Evolutionary conservation across 306 rosid genomes (phyloP), one percentile per base, ranked within the genome.

Genomic region (Cicer yamashitae): DNA sequence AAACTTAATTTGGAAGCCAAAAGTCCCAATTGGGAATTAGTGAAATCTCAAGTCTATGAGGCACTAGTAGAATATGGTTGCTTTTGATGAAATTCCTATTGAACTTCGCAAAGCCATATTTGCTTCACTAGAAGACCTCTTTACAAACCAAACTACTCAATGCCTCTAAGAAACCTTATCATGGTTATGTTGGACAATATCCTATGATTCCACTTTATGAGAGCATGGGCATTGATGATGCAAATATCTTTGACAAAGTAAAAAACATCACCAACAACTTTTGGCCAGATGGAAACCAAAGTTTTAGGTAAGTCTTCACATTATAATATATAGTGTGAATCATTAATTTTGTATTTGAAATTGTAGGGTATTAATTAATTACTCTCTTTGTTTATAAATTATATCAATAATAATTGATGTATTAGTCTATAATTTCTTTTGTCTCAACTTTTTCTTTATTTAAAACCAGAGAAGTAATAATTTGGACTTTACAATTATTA

Each of bases 121-220:
- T 30, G 77, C 39, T 54, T 59, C 78, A 46, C 43, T 84, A 0
- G 51, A 88, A 80, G 86, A 89, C 77, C 90, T 90, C 47, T 92
- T 59, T 90, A 12, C 66, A 90, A 72, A 92, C 91, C 53, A 92
- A 92, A 74, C 10, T 47, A 34, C 78, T 57, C 45, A 90, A 90
- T 66, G 82, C 80, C 39, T 88, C 92, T n/a, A 15, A 82, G 50
- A 87, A 87, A 18, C 96, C 91, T 20, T 89, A 15, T 47, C 90
- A 88, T 84, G 94, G 97, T 60, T 92, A 90, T 46, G 77, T 80
- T 15, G 96, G 96, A 1, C 94, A 90, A 69, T 71, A 88, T 69
- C 91, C 92, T 43, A 44, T 13, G 81, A 56, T 84, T 46, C 98
- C 94, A 8, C 90, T 90, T 1, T 89, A 11, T 65, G 96, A 90